These are phyloP conservation scores for Carex littledalei DNA, from an alignment of 176 grass and related monocot genomes.

Conservation along the genomic window DNA sequence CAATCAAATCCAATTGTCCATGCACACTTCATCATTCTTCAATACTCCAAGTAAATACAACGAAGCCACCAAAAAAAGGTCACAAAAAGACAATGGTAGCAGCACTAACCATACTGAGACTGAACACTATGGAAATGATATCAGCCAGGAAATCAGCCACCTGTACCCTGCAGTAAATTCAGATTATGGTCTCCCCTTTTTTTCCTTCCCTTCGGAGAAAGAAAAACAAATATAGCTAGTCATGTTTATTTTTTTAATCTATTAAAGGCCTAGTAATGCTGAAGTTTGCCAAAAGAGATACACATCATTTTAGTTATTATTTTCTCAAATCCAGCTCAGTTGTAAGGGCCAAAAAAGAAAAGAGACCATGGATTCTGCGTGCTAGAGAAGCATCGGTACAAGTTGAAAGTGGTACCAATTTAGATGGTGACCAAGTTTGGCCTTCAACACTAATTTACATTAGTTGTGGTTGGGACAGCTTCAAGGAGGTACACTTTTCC, in stretches of 20 bases:
- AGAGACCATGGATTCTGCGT: slow-evolving; percentile 90
- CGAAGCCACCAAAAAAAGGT: not conserved
- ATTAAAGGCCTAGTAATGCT: not conserved
- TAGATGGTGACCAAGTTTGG: slow-evolving; percentile 53
- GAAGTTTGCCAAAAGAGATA: not conserved
- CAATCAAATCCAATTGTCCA: not conserved
- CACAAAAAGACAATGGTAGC: not conserved
- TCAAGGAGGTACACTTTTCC: slow-evolving; percentile 60
- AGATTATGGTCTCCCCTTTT: not conserved
- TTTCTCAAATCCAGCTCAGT: slow-evolving; percentile 46
- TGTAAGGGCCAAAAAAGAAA: slow-evolving; percentile 77
- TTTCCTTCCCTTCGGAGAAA: not conserved
- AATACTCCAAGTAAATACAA: not conserved
- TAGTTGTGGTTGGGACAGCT: slow-evolving; percentile 96
- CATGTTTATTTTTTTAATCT: not conserved
- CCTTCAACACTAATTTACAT: slow-evolving; percentile 88
- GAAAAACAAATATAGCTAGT: not conserved
- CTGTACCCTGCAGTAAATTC: not conserved
- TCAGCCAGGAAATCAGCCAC: not conserved
- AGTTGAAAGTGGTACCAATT: slow-evolving; percentile 47
- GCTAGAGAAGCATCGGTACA: slow-evolving; percentile 81
- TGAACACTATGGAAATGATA: not conserved
- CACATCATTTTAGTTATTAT: slow-evolving; percentile 14
- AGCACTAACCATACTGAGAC: not conserved
- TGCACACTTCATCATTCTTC: not conserved